Evolutionary conservation across 2,329 filamentous ascomycete species (phyloP).

Genomic region (Talaromyces rugulosus): DNA sequence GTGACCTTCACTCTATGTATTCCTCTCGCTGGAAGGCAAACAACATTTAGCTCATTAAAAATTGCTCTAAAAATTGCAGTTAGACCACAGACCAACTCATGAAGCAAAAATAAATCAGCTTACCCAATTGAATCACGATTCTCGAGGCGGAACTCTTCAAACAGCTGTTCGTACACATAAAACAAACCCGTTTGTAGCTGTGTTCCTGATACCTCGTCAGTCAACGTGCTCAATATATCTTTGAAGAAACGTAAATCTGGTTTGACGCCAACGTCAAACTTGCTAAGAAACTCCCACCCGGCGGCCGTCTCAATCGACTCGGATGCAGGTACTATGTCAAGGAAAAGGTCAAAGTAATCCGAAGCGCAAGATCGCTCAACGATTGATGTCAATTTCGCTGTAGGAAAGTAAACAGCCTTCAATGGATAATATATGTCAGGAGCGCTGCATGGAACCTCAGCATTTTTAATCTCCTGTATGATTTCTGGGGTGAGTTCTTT

Average conservation of each 20-base stretch:
- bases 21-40: background rate
- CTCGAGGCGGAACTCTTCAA: background rate
- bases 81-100: too few species aligned
- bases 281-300: background rate
- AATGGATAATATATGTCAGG: background rate
- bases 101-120: background rate
- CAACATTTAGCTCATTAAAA: background rate
- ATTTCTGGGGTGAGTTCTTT: background rate
- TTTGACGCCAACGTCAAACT: background rate
- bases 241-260: slow-evolving; percentile 2
- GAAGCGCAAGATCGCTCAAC: background rate
- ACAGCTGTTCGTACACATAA: background rate
- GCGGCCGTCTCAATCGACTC: background rate
- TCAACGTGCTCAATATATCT: background rate
- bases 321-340: background rate
- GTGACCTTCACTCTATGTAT: background rate
- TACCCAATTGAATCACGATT: background rate
- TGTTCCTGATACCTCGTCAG: background rate
- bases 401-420: background rate
- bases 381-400: background rate
- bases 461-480: background rate
- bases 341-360: slow-evolving; percentile 1
- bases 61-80: background rate
- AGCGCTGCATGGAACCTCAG: background rate
- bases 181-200: background rate